Conservation (phyloP, 2,329 filamentous ascomycete genomes). For the Aspergillus ustus region DNA sequence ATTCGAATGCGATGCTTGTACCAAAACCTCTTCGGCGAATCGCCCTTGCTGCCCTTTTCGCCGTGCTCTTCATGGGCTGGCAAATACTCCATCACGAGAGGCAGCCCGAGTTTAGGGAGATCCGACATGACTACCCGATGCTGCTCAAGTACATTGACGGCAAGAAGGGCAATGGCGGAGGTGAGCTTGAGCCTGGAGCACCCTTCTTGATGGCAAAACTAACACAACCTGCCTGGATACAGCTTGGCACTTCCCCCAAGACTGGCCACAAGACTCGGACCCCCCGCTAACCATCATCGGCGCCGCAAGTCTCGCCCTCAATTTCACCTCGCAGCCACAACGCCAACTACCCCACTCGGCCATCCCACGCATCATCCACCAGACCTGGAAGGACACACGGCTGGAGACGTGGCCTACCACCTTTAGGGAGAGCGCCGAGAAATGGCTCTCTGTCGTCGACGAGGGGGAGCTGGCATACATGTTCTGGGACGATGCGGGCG, state of each 20-base stretch:
- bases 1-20: not conserved
- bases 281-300: slow-evolving; percentile 29
- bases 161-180: not conserved
- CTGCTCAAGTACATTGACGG: not conserved
- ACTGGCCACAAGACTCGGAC: slow-evolving; percentile 5
- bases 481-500: slow-evolving; percentile 40
- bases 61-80: not conserved
- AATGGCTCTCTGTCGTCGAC: slow-evolving; percentile 32
- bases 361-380: slow-evolving; percentile 40
- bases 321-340: slow-evolving; percentile 18
- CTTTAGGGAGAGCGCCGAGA: slow-evolving; percentile 32
- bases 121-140: not conserved
- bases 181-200: not conserved
- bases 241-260: slow-evolving; percentile 22
- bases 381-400: slow-evolving; percentile 37
- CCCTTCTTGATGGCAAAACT: not conserved
- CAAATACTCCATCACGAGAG: not conserved
- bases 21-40: not conserved
- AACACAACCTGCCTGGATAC: not conserved
- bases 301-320: slow-evolving; percentile 32
- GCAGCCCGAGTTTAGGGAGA: not conserved
- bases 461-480: slow-evolving; percentile 36
- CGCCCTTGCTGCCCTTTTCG: not conserved
- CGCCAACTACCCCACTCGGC: slow-evolving; percentile 28
- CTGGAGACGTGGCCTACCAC: slow-evolving; percentile 32